Percentiles rank a stretch among this genome's conserved stretches.
These are phyloP conservation scores for Gynostemma pentaphyllum DNA, from an alignment of 306 rosid species.

Conservation along the genomic window DNA sequence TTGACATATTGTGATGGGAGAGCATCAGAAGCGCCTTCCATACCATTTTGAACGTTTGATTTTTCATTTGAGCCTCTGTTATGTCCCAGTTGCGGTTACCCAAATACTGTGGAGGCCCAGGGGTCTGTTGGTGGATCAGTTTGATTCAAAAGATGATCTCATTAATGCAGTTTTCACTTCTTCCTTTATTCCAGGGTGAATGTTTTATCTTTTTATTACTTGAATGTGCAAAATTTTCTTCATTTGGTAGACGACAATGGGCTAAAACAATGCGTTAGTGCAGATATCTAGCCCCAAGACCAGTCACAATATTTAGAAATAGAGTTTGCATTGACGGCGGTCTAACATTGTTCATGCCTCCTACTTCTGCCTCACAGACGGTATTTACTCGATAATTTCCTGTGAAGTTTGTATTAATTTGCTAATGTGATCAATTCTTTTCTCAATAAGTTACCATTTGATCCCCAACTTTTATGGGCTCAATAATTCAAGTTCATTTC, in stretches of 20 bases:
- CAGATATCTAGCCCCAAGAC: constrained; percentile 93
- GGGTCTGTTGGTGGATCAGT: constrained; percentile 87
- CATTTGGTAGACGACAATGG: constrained; percentile 3
- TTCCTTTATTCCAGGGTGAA: constrained; percentile 97
- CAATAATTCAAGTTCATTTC: too few species aligned
- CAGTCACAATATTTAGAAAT: constrained; percentile 71
- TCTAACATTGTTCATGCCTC: constrained; percentile 90
- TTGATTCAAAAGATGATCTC: constrained; percentile 96
- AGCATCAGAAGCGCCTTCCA: background rate
- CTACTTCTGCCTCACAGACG: constrained; percentile 83
- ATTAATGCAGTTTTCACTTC: constrained; percentile 92
- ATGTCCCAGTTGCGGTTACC: constrained; percentile 74
- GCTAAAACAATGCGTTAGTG: constrained; percentile 3
- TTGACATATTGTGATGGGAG: background rate
- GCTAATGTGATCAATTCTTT: too few species aligned
- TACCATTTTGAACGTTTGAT: background rate
- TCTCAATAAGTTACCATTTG: too few species aligned
- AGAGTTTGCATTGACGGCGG: constrained; percentile 93
- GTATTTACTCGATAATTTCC: constrained; percentile 20
- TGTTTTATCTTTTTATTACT: constrained; percentile 20
- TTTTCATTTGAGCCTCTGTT: background rate
- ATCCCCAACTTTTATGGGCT: too few species aligned
- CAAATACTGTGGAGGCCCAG: constrained; percentile 90
- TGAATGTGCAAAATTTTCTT: constrained; percentile 6
- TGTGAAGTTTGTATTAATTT: background rate